Evolutionary conservation across 1,284 basidiomycete species (phyloP).

Genomic region (Rhodotorula sp.): DNA sequence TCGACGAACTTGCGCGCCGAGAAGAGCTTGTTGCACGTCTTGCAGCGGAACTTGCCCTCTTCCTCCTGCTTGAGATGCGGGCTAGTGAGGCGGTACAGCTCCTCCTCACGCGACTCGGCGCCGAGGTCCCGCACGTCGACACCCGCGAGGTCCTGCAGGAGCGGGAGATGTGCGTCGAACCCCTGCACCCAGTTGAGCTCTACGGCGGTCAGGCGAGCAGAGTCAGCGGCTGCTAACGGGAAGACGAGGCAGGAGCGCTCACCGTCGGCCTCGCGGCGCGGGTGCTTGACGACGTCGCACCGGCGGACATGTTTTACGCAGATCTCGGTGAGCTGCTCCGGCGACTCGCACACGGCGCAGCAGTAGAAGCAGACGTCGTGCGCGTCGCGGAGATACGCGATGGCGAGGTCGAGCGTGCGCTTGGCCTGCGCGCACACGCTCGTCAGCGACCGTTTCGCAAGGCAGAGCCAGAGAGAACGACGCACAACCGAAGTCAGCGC

Average conservation of each 20-base stretch:
- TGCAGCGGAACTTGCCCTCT: conserved; percentile 91
- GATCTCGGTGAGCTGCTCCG: conserved; percentile 89
- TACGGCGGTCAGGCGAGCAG: conserved; percentile 47
- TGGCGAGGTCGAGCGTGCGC: conserved; percentile 77
- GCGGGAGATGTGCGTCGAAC: conserved; percentile 77
- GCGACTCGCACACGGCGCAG: conserved; percentile 81
- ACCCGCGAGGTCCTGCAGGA: conserved; percentile 70
- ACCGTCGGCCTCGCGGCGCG: neutral
- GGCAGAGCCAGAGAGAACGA: conserved; percentile 47
- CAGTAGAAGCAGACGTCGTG: conserved; percentile 96
- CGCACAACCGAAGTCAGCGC: conserved; percentile 16
- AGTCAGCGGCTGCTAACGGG: neutral
- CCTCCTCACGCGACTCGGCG: conserved; percentile 76
- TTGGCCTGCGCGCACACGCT: conserved; percentile 58
- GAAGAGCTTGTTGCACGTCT: conserved; percentile 91
- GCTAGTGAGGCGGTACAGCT: conserved; percentile 73
- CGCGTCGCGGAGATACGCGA: conserved; percentile 77
- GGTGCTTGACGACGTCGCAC: neutral
- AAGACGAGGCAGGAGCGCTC: neutral
- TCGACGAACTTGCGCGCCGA: conserved; percentile 92
- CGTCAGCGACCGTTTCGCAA: conserved; percentile 43
- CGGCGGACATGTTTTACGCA: conserved; percentile 82
- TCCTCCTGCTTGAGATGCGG: conserved; percentile 86
- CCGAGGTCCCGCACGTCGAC: conserved; percentile 83
- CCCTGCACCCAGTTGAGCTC: conserved; percentile 85